Base-by-base conservation (phyloP, 169 alveolate genomes). In the Plasmodium gonderi region DNA sequence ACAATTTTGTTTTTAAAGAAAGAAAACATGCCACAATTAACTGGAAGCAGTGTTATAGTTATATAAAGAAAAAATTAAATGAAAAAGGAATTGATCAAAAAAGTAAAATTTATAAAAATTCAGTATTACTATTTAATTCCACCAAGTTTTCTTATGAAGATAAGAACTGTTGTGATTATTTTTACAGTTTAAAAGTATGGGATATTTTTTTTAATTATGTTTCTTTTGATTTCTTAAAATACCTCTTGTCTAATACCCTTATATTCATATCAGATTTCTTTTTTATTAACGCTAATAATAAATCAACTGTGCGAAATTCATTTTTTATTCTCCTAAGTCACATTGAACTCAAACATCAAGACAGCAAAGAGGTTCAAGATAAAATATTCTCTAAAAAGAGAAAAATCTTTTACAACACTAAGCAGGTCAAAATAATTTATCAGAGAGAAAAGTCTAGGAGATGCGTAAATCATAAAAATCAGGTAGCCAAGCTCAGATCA, bases 121-220 rank as follows among this genome's bases (percentile, higher is more conserved):
- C 93, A 1, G 74, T 87, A 0, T 47, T 87, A 31, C 33, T 87
- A 11, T 87, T 87, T 64, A 87, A 87, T 44, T 87, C 93, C n/a
- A 87, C 93, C 6, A 87, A 87, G 20, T 76, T 54, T 87, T 87
- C 93, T 11, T 77, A 87, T 67, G 80, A 87, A 75, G 93, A 87
- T 60, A 65, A 75, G 68, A 87, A 87, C 31, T 87, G 93, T 76
- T 87, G 93, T 87, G 93, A 87, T 12, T 76, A 26, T 40, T 87
- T 87, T 75, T 87, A 87, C 44, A 64, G 93, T 64, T 64, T 87
- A 60, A 74, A 75, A 76, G 80, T 87, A 20, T 87, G 93, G 93
- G 89, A 87, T 49, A 87, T 87, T 31, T 87, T 87, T 20, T 77
- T 76, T 64, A 51, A 87, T 40, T 87, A 87, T 54, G 93, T 87